Evolutionary conservation across 2,329 filamentous ascomycete genomes (phyloP).

Genomic region (Cryoendolithus antarcticus): DNA sequence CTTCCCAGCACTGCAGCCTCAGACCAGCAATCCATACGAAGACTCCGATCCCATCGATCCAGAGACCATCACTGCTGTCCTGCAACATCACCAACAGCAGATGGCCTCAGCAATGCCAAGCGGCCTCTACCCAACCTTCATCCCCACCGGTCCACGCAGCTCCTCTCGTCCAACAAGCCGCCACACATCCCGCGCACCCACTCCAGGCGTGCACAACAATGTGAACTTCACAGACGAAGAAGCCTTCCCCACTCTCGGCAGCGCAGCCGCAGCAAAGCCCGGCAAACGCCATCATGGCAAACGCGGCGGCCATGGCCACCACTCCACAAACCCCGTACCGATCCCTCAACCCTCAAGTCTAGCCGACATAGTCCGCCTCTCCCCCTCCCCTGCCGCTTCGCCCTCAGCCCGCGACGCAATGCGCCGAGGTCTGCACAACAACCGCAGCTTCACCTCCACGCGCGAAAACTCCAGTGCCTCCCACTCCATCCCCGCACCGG

Average conservation of each 20-base stretch:
- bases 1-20: slow-evolving; percentile 61
- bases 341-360: slow-evolving; percentile 61
- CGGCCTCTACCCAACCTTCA: slow-evolving; percentile 52
- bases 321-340: slow-evolving; percentile 54
- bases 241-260: slow-evolving; percentile 81
- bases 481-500: slow-evolving; percentile 72
- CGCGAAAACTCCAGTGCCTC: slow-evolving; percentile 71
- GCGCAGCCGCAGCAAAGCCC: slow-evolving; percentile 57
- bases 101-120: slow-evolving; percentile 38
- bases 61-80: slow-evolving; percentile 30
- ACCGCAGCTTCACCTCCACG: slow-evolving; percentile 50
- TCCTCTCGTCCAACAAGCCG: slow-evolving; percentile 62
- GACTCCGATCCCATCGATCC: slow-evolving; percentile 24
- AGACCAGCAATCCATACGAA: slow-evolving; percentile 32
- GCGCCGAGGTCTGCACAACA: slow-evolving; percentile 43
- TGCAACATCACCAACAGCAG: slow-evolving; percentile 28
- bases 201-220: slow-evolving; percentile 53
- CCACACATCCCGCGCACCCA: slow-evolving; percentile 53
- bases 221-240: slow-evolving; percentile 73
- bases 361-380: slow-evolving; percentile 91
- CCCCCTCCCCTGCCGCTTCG: slow-evolving; percentile 56
- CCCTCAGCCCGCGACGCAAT: slow-evolving; percentile 38
- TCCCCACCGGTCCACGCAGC: slow-evolving; percentile 31
- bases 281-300: slow-evolving; percentile 91
- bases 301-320: slow-evolving; percentile 61